Percentiles rank a stretch among this genome's conserved stretches.
Evolutionary conservation across 1,284 basidiomycete genomes (phyloP).

Genomic region (Austroboletus niveus): DNA sequence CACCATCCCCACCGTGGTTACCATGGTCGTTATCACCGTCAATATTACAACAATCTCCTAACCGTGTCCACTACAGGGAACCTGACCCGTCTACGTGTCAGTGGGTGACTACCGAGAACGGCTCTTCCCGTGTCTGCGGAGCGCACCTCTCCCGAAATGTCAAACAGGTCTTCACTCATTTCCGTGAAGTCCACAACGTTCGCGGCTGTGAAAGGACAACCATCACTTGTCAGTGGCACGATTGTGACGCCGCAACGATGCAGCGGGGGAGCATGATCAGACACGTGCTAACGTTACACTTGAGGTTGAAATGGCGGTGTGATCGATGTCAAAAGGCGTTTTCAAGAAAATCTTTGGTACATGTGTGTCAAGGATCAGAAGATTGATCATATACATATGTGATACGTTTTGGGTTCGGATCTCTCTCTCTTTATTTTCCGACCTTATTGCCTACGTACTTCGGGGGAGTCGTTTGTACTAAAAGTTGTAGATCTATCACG

Average conservation of each 20-base stretch:
- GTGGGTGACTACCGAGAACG: slow-evolving; percentile 7
- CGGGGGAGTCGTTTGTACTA: too few relatives aligned
- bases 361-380: slow-evolving; percentile 2
- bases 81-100: not conserved
- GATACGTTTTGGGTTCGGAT: too few relatives aligned
- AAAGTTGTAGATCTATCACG: too few relatives aligned
- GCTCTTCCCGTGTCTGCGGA: slow-evolving; percentile 10
- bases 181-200: slow-evolving; percentile 14
- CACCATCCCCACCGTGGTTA: too few relatives aligned
- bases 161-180: slow-evolving; percentile 10
- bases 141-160: slow-evolving; percentile 3
- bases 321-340: slow-evolving; percentile 11
- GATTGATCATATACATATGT: too few relatives aligned
- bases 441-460: too few relatives aligned
- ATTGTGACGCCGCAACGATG: slow-evolving; percentile 15
- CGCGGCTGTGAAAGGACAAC: slow-evolving; percentile 19
- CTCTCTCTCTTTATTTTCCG: too few relatives aligned
- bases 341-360: slow-evolving; percentile 17
- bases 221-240: slow-evolving; percentile 10
- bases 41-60: too few relatives aligned
- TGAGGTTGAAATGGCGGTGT: slow-evolving; percentile 18
- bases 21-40: too few relatives aligned
- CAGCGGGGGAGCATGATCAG: slow-evolving; percentile 22
- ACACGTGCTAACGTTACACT: slow-evolving; percentile 19
- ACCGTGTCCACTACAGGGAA: too few relatives aligned